These are phyloP conservation scores for Coniferiporia weirii DNA, from an alignment of 1,284 basidiomycete genomes.

Conservation along the genomic window DNA sequence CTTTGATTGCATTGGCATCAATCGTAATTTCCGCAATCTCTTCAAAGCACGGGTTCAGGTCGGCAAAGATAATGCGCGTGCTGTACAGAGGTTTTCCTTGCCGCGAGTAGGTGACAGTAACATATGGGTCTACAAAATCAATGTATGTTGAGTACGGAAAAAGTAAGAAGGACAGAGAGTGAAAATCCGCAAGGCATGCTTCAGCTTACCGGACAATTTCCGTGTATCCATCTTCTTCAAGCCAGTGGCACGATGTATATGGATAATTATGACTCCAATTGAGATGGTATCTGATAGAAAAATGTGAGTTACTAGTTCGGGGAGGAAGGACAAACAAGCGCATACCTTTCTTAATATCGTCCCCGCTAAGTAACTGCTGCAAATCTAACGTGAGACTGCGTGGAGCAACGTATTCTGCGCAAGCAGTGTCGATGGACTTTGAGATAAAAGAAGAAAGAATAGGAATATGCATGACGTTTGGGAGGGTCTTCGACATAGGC, in stretches of 20 bases:
- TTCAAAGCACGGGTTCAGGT: constrained; percentile 70
- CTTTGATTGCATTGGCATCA: constrained; percentile 65
- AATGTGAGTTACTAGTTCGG: not conserved
- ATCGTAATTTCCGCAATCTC: constrained; percentile 69
- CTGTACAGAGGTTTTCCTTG: constrained; percentile 66
- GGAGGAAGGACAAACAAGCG: not conserved
- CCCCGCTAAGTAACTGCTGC: constrained; percentile 57
- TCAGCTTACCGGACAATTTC: constrained; percentile 52
- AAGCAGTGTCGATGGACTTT: constrained; percentile 66
- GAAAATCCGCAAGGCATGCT: no score
- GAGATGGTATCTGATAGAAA: constrained; percentile 53
- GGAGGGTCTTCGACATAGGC: constrained; percentile 60
- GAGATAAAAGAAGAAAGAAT: constrained; percentile 74
- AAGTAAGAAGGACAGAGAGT: constrained; percentile 28
- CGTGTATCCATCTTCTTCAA: constrained; percentile 60
- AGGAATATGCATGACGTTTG: constrained; percentile 80
- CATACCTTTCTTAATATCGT: constrained; percentile 43
- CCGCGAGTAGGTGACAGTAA: constrained; percentile 32
- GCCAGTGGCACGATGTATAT: constrained; percentile 58
- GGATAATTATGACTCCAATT: constrained; percentile 63
- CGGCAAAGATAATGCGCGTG: constrained; percentile 63
- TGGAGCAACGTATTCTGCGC: constrained; percentile 58
- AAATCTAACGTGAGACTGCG: constrained; percentile 72
- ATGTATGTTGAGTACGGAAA: constrained; percentile 22
- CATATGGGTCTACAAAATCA: constrained; percentile 30